Base-by-base conservation (phyloP, 176 grass and related monocot genomes). In the Eremochloa ophiuroides region DNA sequence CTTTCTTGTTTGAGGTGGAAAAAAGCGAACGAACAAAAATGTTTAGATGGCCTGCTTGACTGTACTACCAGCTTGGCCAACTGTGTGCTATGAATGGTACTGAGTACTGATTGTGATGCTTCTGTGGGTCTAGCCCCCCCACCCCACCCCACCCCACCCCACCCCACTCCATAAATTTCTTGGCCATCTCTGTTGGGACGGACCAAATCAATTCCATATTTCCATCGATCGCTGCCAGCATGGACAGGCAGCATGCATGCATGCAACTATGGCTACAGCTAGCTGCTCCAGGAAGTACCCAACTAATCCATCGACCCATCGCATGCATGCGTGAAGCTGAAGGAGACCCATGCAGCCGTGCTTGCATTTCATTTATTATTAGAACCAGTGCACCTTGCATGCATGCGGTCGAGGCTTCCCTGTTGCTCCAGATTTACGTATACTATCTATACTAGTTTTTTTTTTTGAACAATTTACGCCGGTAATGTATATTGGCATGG, bases 191-290 rank as follows among this genome's bases (percentile, higher is more conserved):
- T 74, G 76, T 29, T 64, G 76, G 68, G 60, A 62, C 28, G 62
- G 69, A 68, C 69, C 76, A 69, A 88, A 69, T 62, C 50, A 75
- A 84, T 88, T 20, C n/a, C n/a, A n/a, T n/a, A n/a, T n/a, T n/a
- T n/a, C n/a, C n/a, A n/a, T n/a, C 31, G 22, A 41, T 72, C n/a
- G 1, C 68, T 48, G 44, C n/a, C n/a, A n/a, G n/a, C n/a, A n/a
- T n/a, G n/a, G n/a, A n/a, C n/a, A n/a, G n/a, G n/a, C 58, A 46
- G 38, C 23, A 30, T 12, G 37, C 9, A n/a, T n/a, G n/a, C n/a
- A n/a, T 64, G 39, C 75, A 29, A 33, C 69, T 51, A n/a, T n/a
- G n/a, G n/a, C n/a, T n/a, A n/a, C n/a, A n/a, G n/a, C n/a, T n/a
- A n/a, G n/a, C n/a, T n/a, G n/a, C n/a, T n/a, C n/a, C n/a, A n/a